phyloP scores from a whole-genome alignment of 164 flowering plant genomes.

The Platanus orientalis region DNA sequence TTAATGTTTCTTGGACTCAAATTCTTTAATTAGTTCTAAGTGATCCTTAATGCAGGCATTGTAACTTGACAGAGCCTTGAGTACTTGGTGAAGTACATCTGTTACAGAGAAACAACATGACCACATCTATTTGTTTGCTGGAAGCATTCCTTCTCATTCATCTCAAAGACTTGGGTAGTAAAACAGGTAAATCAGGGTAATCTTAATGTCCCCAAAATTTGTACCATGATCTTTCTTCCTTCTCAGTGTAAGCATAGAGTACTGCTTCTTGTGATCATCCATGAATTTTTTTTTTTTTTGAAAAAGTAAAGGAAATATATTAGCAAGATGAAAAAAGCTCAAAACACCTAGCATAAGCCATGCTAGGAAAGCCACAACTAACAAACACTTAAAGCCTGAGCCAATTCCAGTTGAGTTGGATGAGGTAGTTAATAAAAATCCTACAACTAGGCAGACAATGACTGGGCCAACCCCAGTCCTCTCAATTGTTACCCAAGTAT shows the following conservation, averaged over 20 bases:
- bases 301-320: no score
- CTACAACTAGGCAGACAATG: background rate
- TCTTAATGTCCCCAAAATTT: background rate
- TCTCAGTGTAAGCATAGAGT: background rate
- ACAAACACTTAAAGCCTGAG: background rate
- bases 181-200: background rate
- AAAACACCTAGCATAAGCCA: no score
- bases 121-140: background rate
- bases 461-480: background rate
- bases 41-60: background rate
- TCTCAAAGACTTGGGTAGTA: conserved; percentile 2
- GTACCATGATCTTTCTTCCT: background rate
- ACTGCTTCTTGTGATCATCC: background rate
- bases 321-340: no score
- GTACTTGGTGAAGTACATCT: conserved; percentile 50
- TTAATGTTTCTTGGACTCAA: no score
- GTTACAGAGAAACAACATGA: conserved; percentile 11
- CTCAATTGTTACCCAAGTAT: background rate
- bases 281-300: no score
- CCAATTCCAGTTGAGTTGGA: background rate
- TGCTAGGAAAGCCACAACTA: no score
- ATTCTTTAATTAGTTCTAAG: background rate
- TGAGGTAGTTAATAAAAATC: background rate
- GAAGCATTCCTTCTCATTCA: background rate
- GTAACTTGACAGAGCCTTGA: conserved; percentile 53